Evolutionary conservation across 352 stramenopile species (phyloP).

Genomic region (Phytophthora boehmeriae): DNA sequence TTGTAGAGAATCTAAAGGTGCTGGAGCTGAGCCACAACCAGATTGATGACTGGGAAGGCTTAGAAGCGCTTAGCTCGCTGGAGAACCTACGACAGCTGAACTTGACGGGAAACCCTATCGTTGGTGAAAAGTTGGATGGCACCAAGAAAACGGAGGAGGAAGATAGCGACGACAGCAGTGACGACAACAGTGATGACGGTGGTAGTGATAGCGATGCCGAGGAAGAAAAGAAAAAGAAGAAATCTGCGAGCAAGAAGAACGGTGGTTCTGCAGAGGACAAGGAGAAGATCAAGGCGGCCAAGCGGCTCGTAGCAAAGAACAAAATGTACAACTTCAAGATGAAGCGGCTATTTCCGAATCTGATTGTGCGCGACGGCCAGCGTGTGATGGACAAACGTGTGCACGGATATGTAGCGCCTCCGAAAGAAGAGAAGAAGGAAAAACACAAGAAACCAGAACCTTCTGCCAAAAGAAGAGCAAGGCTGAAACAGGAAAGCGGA

Average conservation of each 20-base stretch:
- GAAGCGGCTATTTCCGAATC: slow-evolving; percentile 81
- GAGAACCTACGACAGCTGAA: slow-evolving; percentile 81
- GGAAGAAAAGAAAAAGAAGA: slow-evolving; percentile 28
- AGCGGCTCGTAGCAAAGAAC: slow-evolving; percentile 77
- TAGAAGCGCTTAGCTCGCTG: slow-evolving; percentile 66
- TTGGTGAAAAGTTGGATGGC: slow-evolving; percentile 52
- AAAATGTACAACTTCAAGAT: slow-evolving; percentile 92
- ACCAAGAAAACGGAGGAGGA: slow-evolving; percentile 30
- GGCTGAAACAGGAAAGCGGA: slow-evolving; percentile 28
- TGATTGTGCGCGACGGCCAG: slow-evolving; percentile 80
- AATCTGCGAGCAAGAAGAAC: slow-evolving; percentile 28
- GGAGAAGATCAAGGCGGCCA: slow-evolving; percentile 60
- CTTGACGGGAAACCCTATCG: slow-evolving; percentile 81
- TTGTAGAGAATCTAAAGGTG: slow-evolving; percentile 77
- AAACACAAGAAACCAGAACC: slow-evolving; percentile 29
- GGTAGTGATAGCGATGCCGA: slow-evolving; percentile 18
- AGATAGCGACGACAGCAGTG: slow-evolving; percentile 24
- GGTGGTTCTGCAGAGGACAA: slow-evolving; percentile 56
- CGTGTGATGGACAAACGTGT: slow-evolving; percentile 84
- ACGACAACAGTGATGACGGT: slow-evolving; percentile 23
- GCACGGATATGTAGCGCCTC: slow-evolving; percentile 78
- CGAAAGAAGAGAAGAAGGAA: slow-evolving; percentile 70
- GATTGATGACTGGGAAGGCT: slow-evolving; percentile 80
- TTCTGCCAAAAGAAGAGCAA: slow-evolving; percentile 33
- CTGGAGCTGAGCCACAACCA: slow-evolving; percentile 83